Evolutionary conservation across 2,329 filamentous ascomycete species (phyloP), one percentile per base, ranked within the genome.

Genomic region (Botrytis sinoallii): DNA sequence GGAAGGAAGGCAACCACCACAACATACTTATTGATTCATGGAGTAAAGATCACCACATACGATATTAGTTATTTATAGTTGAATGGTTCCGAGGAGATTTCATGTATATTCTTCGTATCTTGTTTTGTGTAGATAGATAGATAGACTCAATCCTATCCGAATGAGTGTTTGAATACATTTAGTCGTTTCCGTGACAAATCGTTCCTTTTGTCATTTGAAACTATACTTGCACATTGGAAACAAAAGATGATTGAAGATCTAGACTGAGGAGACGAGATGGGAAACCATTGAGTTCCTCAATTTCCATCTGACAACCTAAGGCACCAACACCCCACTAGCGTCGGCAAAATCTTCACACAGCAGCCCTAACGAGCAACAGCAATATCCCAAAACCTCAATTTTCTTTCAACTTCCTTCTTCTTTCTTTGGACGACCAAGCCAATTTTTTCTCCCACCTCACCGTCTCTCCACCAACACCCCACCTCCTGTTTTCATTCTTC

Each of bases 271-370:
- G 65, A 55, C 20, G n/a, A 48, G 46, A 29, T 4, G 35, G 25
- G 46, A 63, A 63, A 29, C 29, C 12, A 40, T 29, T 9, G 9
- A 46, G n/a, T 46, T 65, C 46, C 44, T 65, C 2, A 40, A 14
- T 14, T 70, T 29, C 10, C 16, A 32, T 12, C n/a, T 7, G 25
- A 29, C 7, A 52, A 1, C 10, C 9, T 35, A 25, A 71, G 69
- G 69, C 57, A 52, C 1, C 16, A 64, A 65, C 18, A 71, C 42
- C 69, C 20, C 55, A 71, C 70, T 72, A 72, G 70, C 70, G 63
- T 72, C 70, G 70, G 61, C 70, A 72, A 72, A 72, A 71, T 57
- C 40, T 68, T 68, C 29, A 65, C 70, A 71, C 70, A 65, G 70
- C 70, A 71, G 70, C 70, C 70, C 70, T 66, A 72, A 67, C 70